Evolutionary conservation across 176 grass and related monocot species (phyloP).

Genomic region (Avena insularis): DNA sequence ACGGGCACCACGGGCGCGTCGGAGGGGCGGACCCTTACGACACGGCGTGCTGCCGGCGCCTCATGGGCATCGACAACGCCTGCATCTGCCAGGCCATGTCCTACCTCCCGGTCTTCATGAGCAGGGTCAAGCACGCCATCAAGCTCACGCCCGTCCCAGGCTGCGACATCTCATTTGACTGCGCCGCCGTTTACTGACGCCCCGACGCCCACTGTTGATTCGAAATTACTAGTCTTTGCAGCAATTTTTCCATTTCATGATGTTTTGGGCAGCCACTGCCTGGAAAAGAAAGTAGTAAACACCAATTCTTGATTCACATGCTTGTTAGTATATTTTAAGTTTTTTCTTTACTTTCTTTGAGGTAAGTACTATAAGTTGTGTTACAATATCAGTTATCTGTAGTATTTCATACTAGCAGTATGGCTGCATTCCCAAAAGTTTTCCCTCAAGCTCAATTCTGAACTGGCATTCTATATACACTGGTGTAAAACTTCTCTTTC

Average conservation of each 20-base stretch:
- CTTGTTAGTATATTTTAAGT: not conserved
- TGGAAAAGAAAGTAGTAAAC: not conserved
- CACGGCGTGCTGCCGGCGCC: slow-evolving; percentile 78
- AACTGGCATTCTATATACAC: not conserved
- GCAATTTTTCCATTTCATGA: slow-evolving; percentile 29
- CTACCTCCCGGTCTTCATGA: slow-evolving; percentile 71
- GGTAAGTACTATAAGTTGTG: not conserved
- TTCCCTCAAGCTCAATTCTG: not conserved
- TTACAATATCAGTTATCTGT: not conserved
- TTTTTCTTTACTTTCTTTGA: not conserved
- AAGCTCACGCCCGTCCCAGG: slow-evolving; percentile 62
- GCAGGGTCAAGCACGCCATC: slow-evolving; percentile 72
- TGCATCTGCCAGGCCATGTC: slow-evolving; percentile 80
- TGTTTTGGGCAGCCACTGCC: not conserved
- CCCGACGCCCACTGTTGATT: not conserved
- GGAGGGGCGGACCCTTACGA: slow-evolving; percentile 51
- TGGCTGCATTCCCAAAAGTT: not conserved
- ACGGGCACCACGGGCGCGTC: slow-evolving; percentile 2
- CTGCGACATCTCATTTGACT: slow-evolving; percentile 75
- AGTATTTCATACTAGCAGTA: not conserved
- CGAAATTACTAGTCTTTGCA: not conserved
- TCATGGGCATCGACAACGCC: slow-evolving; percentile 69
- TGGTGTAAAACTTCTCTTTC: not conserved
- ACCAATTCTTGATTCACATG: not conserved
- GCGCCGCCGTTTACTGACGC: slow-evolving; percentile 46